Evolutionary conservation across 2,329 filamentous ascomycete genomes (phyloP), one percentile per base, ranked within the genome.

Genomic region (Trichoderma gracile): DNA sequence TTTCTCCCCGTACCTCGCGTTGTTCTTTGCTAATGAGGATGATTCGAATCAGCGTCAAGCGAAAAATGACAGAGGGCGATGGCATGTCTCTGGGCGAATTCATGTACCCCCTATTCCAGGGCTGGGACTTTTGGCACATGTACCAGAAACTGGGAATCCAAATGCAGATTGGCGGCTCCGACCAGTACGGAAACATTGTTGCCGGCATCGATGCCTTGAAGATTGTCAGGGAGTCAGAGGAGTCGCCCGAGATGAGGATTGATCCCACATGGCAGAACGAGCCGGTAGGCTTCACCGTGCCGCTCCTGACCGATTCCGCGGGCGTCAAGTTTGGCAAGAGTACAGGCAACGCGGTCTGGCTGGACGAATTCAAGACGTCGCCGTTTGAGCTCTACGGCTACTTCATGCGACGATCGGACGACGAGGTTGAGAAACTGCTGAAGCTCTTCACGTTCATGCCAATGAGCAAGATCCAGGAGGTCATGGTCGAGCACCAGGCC

Each of bases 21-120:
- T 8, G 27, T 33, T 4, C 19, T 46, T 50, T 42, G 14, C 72
- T 77, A 63, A 75, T 63, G 21, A 12, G 17, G 25, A 5, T 5
- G 3, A 25, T 5, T 25, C 25, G 17, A 1, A 6, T 17, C 30
- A 81, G 79, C 40, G 93, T 96, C 62, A 95, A 92, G 77, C 88
- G 87, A 64, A 92, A 93, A 73, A 84, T 98, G 81, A 84, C 85
- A n/a, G 88, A 88, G 60, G 92, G 92, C 43, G 91, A 95, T 68
- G 96, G 95, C 70, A 94, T 99, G 89, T 96, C 93, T 0, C 90
- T 96, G 71, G 89, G 92, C 42, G 95, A 99, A 74, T 97, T 99
- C 76, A 85, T 88, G 47, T 99, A 99, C 73, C 95, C 96, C 1
- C 79, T 99, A 17, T 86, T 98, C 71, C 95, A 99, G 75, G 93